Conservation (phyloP, 1,284 basidiomycete genomes). For the Sporisorium iseilematis-ciliati region DNA sequence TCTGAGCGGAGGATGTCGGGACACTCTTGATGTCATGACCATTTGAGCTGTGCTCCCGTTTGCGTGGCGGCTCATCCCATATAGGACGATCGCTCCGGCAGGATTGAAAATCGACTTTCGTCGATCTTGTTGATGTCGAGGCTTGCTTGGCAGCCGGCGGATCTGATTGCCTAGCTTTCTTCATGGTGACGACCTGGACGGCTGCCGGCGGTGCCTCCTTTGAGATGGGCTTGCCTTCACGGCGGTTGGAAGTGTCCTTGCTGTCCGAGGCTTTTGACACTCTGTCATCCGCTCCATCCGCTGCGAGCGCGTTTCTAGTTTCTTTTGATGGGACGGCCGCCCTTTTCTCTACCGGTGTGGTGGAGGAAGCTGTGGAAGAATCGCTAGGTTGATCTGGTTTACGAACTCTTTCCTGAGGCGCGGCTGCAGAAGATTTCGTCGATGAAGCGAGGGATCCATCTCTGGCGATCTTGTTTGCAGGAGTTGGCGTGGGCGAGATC, state of each 20-base stretch:
- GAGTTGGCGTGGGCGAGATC: background rate
- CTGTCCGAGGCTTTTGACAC: background rate
- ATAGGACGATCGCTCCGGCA: background rate
- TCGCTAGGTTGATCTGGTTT: background rate
- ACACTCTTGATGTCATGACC: background rate
- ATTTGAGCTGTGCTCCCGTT: background rate
- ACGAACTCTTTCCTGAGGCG: background rate
- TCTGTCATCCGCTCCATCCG: slow-evolving; percentile 6
- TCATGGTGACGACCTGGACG: slow-evolving; percentile 33
- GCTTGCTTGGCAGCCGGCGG: background rate
- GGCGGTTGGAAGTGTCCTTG: background rate
- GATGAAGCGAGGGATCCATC: background rate
- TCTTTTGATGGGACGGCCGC: background rate
- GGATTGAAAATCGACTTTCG: slow-evolving; percentile 1
- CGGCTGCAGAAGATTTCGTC: background rate
- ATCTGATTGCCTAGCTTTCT: slow-evolving; percentile 16
- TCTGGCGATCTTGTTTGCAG: background rate
- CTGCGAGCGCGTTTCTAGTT: background rate
- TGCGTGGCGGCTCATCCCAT: background rate
- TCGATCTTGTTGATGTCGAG: background rate
- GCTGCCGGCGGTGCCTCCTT: slow-evolving; percentile 9
- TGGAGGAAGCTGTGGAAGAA: background rate
- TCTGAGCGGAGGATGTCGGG: background rate
- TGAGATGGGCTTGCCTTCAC: background rate
- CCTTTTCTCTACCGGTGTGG: background rate